Evolutionary conservation across 805 yeast genomes (phyloP), one percentile per base, ranked within the genome.

Genomic region (Hanseniaspora valbyensis): DNA sequence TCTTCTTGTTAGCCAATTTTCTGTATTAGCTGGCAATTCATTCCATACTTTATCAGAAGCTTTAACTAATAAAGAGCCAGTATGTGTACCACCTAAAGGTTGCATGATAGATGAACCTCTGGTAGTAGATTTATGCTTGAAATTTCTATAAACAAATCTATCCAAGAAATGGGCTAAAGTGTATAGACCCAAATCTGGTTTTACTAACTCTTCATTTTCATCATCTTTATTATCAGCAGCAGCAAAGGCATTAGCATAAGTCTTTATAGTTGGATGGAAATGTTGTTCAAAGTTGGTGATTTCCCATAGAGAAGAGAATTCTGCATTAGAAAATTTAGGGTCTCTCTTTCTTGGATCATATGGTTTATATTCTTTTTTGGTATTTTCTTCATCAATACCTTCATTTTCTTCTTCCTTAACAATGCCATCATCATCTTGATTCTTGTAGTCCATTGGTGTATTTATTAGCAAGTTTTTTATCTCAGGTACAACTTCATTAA

Each of bases 81-180:
- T 80, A 55, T 81, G 83, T 34, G 56, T 59, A 55, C 96, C 96
- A 41, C 94, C 88, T 56, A 92, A 72, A 45, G 98, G 97, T 71
- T 92, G 98, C 97, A 92, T 92, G 62, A 92, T 89, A 40, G 96
- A 87, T 3, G 83, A 72, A 60, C 97, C 97, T 63, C 83, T 80
- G n/a, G 80, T 69, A 30, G 70, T 64, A 18, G 79, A 72, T 65
- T 82, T 84, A 59, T 78, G 82, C 69, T 86, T 87, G 43, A 96
- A 86, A 64, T 88, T 87, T 68, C 86, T 83, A 70, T 92, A 92
- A 36, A 92, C 96, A 68, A 94, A 92, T 65, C 95, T 78, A 66
- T 92, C 96, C 68, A 92, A 74, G 77, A 92, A 92, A 66, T 88
- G 96, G 19, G 84, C 73, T 55, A 92, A 71, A 0, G 96, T 81